Evolutionary conservation across 2,329 filamentous ascomycete genomes (phyloP), one percentile per base, ranked within the genome.

Genomic region (Lasiodiplodia gonubiensis): DNA sequence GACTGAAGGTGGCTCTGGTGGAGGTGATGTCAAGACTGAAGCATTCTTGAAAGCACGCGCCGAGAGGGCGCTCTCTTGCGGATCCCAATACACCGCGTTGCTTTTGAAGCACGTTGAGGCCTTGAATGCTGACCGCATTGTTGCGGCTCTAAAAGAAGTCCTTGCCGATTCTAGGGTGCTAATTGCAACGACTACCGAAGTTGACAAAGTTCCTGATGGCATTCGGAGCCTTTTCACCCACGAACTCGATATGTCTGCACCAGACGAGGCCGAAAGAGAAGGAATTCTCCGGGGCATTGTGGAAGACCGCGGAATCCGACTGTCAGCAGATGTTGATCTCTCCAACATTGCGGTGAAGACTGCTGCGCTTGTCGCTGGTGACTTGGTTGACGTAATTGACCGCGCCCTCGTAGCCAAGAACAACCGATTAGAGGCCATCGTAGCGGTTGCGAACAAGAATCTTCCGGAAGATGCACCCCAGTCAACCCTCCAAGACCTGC

Each of bases 301-400:
- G 39, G 86, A 91, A 39, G 89, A 93, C 68, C 87, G 89, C 33
- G 89, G 91, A 2, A 85, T 97, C 25, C 86, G 88, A n/a, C 81
- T 97, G 2, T 92, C 94, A 21, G 87, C 91, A 0, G 90, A 94
- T 61, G 92, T 97, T 3, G 93, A 97, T 67, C 84, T 99, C 5
- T 87, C 89, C 69, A 89, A 90, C 11, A 90, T 99, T 18, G 95
- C 95, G 0, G 86, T 99, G 61, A 98, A 98, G 82, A 99, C 95
- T 10, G 95, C 95, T 7, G 95, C 95, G 1, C 84, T 99, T 8
- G 95, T 99, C 3, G 95, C 95, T 23, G 95, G 94, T 16, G 94
- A 99, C 76, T 82, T 99, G 11, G 90, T 97, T 1, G 95, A 99
- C 75, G 94, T 99, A 0, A 92, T 97, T 37, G 94, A 97, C 74